Evolutionary conservation across 2,329 filamentous ascomycete genomes (phyloP).

Genomic region (Paracoccidioides brasiliensis): DNA sequence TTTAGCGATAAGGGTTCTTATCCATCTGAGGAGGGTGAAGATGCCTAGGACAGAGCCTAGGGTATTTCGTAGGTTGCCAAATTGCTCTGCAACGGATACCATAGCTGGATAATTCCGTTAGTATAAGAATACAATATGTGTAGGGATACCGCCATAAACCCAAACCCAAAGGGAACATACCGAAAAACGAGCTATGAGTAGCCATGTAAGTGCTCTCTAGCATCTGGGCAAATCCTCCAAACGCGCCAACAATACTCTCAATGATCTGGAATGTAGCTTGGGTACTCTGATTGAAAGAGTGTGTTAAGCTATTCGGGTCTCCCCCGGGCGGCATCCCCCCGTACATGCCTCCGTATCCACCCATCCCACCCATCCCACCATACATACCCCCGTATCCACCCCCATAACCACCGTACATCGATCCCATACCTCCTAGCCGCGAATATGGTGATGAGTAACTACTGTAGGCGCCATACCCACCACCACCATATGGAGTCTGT

Average conservation of each 20-base stretch:
- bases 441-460: constrained; percentile 44
- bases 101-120: constrained; percentile 50
- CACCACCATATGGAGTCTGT: constrained; percentile 38
- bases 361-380: constrained; percentile 29
- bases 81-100: constrained; percentile 96
- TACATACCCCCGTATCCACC: constrained; percentile 34
- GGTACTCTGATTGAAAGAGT: constrained; percentile 87
- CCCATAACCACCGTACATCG: constrained; percentile 20
- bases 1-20: constrained; percentile 81
- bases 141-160: not conserved
- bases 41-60: constrained; percentile 89
- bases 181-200: constrained; percentile 95
- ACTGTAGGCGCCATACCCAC: constrained; percentile 39
- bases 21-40: constrained; percentile 91
- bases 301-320: constrained; percentile 82
- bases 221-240: constrained; percentile 98
- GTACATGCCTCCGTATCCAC: constrained; percentile 36
- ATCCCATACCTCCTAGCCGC: constrained; percentile 37
- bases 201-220: constrained; percentile 99
- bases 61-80: constrained; percentile 83
- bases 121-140: constrained; percentile 5
- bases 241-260: constrained; percentile 89
- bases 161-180: constrained; percentile 41
- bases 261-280: constrained; percentile 97
- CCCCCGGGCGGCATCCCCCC: constrained; percentile 33